A percentile compares a stretch with the other conserved stretches of the same genome.
Conservation (phyloP, 129 eudicot species). For the Erigeron canadensis region DNA sequence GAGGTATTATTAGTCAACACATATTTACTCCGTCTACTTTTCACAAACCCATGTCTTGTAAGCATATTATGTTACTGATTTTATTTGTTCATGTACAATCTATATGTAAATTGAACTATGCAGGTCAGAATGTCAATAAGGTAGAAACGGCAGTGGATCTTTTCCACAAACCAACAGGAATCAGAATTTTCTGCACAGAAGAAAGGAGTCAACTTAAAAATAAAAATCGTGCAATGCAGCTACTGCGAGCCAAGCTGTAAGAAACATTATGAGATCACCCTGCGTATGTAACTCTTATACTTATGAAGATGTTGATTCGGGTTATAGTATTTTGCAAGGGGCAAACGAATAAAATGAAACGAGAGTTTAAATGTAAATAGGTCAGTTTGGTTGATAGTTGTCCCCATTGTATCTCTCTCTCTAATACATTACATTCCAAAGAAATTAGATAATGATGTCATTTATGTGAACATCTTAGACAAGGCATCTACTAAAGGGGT, state of each 20-base stretch:
- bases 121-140: slow-evolving; percentile 99
- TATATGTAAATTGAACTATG: slow-evolving; percentile 19
- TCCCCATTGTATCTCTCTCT: too few relatives aligned
- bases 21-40: not conserved
- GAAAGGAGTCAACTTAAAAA: slow-evolving; percentile 92
- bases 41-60: not conserved
- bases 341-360: too few relatives aligned
- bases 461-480: too few relatives aligned
- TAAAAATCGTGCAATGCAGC: slow-evolving; percentile 79
- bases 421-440: too few relatives aligned
- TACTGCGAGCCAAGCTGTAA: slow-evolving; percentile 94
- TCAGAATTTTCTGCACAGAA: slow-evolving; percentile 96
- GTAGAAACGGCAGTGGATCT: slow-evolving; percentile 99
- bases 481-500: too few relatives aligned
- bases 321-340: too few relatives aligned
- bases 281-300: not conserved
- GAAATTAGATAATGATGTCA: too few relatives aligned
- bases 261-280: slow-evolving; percentile 14
- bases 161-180: slow-evolving; percentile 97
- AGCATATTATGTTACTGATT: not conserved
- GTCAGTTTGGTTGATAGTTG: too few relatives aligned
- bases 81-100: not conserved
- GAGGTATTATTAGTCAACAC: slow-evolving; percentile 67
- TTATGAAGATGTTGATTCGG: not conserved
- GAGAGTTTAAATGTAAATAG: too few relatives aligned